Conservation (phyloP, 441 rosid species). For the Arabidopsis lyrata region DNA sequence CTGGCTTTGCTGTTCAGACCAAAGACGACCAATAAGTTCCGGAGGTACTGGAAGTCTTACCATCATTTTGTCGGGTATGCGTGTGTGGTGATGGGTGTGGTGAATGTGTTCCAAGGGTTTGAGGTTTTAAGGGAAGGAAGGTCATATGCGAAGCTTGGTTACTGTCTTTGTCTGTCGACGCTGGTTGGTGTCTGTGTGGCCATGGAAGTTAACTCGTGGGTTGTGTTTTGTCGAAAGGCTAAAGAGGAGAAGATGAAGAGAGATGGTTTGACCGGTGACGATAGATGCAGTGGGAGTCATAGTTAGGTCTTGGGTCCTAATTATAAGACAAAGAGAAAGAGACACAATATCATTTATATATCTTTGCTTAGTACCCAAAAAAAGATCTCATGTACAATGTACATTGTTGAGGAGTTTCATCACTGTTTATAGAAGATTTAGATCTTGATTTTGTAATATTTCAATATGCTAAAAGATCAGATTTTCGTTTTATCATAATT, state of each 20-base stretch:
- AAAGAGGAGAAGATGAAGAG: conserved; percentile 92
- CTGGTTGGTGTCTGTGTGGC: conserved; percentile 80
- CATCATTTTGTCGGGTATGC: conserved; percentile 95
- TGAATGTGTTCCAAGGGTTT: conserved; percentile 93
- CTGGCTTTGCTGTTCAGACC: conserved; percentile 87
- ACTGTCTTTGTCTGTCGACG: conserved; percentile 78
- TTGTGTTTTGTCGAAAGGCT: conserved; percentile 86
- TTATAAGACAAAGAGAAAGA: conserved; percentile 12
- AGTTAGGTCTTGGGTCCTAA: conserved; percentile 39
- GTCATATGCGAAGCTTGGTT: conserved; percentile 73
- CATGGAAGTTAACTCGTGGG: conserved; percentile 95
- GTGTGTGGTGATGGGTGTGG: conserved; percentile 88
- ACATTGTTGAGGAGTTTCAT: conserved; percentile 30
- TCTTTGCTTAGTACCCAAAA: conserved; percentile 7
- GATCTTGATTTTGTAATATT: conserved; percentile 29
- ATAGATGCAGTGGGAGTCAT: conserved; percentile 55
- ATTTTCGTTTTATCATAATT: background rate
- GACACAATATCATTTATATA: background rate
- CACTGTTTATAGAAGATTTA: conserved; percentile 26
- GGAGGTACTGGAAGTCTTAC: conserved; percentile 96
- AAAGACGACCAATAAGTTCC: conserved; percentile 77
- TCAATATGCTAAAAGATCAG: background rate
- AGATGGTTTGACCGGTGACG: conserved; percentile 59
- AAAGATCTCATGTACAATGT: conserved; percentile 6
- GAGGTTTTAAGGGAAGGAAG: conserved; percentile 81